Evolutionary conservation across 306 rosid genomes (phyloP).

Genomic region (Geum urbanum): DNA sequence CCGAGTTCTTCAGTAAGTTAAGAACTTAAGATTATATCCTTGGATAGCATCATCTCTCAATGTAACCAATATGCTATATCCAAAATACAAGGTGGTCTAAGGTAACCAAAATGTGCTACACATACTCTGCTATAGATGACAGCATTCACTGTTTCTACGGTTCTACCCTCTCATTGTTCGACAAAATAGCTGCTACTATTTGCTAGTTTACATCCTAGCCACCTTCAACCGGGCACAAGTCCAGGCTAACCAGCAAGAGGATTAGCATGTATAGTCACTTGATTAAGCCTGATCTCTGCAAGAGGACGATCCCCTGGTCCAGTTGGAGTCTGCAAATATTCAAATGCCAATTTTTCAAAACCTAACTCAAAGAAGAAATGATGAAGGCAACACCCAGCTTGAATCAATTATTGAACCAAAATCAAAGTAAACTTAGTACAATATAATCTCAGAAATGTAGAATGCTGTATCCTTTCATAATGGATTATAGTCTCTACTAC

Average conservation of each 20-base stretch:
- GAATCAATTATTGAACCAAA: neutral
- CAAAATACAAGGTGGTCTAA: neutral
- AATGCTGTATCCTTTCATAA: neutral
- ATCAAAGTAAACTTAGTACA: neutral
- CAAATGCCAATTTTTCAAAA: constrained; percentile 6
- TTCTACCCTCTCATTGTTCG: constrained; percentile 15
- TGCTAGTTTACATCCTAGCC: constrained; percentile 7
- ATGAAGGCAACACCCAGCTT: neutral
- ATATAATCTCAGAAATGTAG: neutral
- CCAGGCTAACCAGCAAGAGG: constrained; percentile 69
- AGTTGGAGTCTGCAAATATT: constrained; percentile 74
- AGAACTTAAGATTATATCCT: neutral
- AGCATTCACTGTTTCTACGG: constrained; percentile 1
- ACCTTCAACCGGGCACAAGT: neutral
- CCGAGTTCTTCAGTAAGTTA: neutral
- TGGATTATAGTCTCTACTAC: neutral
- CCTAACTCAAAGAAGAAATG: neutral
- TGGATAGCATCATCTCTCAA: neutral
- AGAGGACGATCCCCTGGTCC: constrained; percentile 93
- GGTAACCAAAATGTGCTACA: constrained; percentile 23
- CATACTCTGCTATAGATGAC: constrained; percentile 12
- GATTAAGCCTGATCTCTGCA: constrained; percentile 91
- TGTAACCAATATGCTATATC: neutral
- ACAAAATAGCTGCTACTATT: neutral
- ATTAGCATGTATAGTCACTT: constrained; percentile 78